Conservation (phyloP, 176 grass and related monocot genomes). For the Canna indica region DNA sequence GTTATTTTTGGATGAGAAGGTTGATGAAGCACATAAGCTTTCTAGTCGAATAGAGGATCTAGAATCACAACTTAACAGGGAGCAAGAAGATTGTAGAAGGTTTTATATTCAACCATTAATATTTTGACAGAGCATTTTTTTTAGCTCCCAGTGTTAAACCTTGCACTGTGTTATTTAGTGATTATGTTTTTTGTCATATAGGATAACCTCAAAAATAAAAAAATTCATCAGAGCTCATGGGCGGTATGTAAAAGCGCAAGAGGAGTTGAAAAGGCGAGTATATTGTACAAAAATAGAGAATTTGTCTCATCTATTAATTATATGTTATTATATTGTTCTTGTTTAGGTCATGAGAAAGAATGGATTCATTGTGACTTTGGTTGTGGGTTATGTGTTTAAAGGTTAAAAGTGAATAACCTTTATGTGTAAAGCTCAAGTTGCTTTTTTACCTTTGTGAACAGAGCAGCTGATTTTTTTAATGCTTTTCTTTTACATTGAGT, state of each 20-base stretch:
- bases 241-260: conserved; percentile 55
- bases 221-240: conserved; percentile 69
- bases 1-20: conserved; percentile 41
- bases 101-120: conserved; percentile 17
- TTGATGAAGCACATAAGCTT: conserved; percentile 47
- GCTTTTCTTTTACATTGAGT: too few relatives aligned
- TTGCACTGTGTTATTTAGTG: neutral
- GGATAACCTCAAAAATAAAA: conserved; percentile 64
- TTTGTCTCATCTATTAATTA: neutral
- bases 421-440: neutral
- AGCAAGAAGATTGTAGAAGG: conserved; percentile 59
- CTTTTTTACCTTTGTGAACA: neutral
- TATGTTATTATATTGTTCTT: neutral
- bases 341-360: neutral
- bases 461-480: neutral
- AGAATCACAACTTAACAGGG: conserved; percentile 50
- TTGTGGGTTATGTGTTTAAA: too few relatives aligned
- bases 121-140: neutral
- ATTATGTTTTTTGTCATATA: conserved; percentile 15
- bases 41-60: conserved; percentile 54
- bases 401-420: neutral
- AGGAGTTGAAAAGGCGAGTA: conserved; percentile 70
- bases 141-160: neutral
- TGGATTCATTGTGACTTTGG: neutral
- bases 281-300: neutral